These are phyloP conservation scores for Rhytidiadelphus loreus DNA, from an alignment of 225 moss, liverwort and hornwort species.

Conservation along the genomic window DNA sequence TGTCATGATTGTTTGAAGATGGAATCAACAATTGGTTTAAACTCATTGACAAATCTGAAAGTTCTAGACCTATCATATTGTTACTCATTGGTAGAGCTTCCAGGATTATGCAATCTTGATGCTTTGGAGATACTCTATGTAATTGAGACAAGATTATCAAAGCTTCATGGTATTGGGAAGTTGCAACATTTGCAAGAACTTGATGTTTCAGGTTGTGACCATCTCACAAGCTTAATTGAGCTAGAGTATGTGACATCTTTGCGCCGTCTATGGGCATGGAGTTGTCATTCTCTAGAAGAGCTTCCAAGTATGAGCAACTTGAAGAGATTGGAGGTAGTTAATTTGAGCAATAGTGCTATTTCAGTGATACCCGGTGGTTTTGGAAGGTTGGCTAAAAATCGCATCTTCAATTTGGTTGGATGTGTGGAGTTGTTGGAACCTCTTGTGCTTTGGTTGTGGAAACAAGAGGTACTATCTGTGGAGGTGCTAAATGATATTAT, in stretches of 20 bases:
- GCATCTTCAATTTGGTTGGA: no score
- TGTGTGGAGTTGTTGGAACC: no score
- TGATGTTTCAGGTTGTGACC: rapidly evolving
- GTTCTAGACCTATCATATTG: rapidly evolving
- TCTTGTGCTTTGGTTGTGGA: no score
- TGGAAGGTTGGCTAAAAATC: no score
- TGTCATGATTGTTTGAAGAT: rapidly evolving
- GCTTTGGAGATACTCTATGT: background rate
- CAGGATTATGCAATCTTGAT: background rate
- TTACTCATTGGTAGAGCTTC: background rate
- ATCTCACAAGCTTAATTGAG: background rate
- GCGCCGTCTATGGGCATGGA: no score
- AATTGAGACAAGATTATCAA: rapidly evolving
- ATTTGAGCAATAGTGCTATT: no score
- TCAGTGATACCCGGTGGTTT: no score
- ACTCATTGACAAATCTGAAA: background rate
- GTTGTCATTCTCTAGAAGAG: no score
- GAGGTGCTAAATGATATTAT: no score
- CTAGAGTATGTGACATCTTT: background rate
- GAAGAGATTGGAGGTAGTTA: no score
- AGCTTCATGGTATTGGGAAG: background rate
- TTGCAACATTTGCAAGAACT: background rate
- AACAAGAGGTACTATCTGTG: no score
- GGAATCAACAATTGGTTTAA: background rate
- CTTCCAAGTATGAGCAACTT: no score